Conservation (phyloP, 352 stramenopile species). For the Globisporangium middletonii region DNA sequence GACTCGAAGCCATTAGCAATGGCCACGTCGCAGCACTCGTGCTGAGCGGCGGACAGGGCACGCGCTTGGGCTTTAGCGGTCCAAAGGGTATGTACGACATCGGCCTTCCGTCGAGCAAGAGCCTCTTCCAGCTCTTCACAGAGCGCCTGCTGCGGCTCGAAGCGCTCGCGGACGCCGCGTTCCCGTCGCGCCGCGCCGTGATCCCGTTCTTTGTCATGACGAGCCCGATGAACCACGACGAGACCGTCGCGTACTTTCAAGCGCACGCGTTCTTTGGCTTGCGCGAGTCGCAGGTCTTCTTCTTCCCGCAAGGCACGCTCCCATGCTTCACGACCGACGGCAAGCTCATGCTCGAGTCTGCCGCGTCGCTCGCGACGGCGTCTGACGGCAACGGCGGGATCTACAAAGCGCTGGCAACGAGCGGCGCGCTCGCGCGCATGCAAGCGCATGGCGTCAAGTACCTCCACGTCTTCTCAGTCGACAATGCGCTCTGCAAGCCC, state of each 20-base stretch:
- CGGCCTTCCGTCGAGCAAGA: conserved; percentile 87
- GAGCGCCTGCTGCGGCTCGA: conserved; percentile 88
- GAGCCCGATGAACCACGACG: conserved; percentile 93
- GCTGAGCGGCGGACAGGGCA: conserved; percentile 94
- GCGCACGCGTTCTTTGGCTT: conserved; percentile 92
- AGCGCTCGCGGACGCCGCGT: conserved; percentile 21
- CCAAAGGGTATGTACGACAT: conserved; percentile 96
- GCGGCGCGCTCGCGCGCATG: conserved; percentile 88
- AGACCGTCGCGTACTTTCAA: conserved; percentile 90
- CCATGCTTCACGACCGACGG: conserved; percentile 92
- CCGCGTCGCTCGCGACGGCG: conserved; percentile 79
- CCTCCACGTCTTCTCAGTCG: conserved; percentile 96
- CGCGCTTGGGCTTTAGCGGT: conserved; percentile 93
- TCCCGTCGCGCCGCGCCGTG: conserved; percentile 10
- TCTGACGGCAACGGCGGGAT: conserved; percentile 98
- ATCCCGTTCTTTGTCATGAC: conserved; percentile 97
- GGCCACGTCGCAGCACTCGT: conserved; percentile 93
- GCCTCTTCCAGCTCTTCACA: conserved; percentile 92
- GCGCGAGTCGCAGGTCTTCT: conserved; percentile 80
- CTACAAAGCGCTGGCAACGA: conserved; percentile 91
- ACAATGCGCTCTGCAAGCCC: conserved; percentile 96
- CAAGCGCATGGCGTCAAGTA: conserved; percentile 85
- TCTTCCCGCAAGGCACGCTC: conserved; percentile 96
- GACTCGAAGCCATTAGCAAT: conserved; percentile 74
- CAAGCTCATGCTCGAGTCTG: conserved; percentile 95